Evolutionary conservation across 1,139 yeast species (phyloP).

Genomic region (Hyphopichia wangnamkhiaoensis): DNA sequence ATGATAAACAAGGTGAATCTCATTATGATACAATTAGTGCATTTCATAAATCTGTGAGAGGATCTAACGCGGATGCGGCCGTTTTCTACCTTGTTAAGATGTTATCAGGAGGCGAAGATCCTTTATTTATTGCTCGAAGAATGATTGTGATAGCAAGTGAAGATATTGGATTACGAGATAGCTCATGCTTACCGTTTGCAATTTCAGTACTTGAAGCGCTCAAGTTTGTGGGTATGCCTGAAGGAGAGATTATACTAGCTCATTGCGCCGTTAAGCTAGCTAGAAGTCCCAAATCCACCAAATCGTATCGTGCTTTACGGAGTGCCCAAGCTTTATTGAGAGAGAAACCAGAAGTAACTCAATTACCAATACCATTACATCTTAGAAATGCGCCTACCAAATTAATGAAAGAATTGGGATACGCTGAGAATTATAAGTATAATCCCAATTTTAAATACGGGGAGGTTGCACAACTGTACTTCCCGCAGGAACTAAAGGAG

Average conservation of each 20-base stretch:
- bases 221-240: conserved; percentile 95
- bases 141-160: conserved; percentile 94
- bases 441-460: conserved; percentile 82
- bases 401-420: conserved; percentile 86
- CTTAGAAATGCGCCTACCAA: conserved; percentile 91
- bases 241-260: conserved; percentile 85
- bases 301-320: conserved; percentile 77
- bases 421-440: conserved; percentile 81
- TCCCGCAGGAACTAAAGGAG: conserved; percentile 52
- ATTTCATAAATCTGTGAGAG: conserved; percentile 87
- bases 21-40: conserved; percentile 96
- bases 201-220: conserved; percentile 83
- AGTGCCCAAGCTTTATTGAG: conserved; percentile 58
- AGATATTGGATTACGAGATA: conserved; percentile 83
- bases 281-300: conserved; percentile 80
- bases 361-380: conserved; percentile 73
- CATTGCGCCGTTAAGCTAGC: conserved; percentile 92
- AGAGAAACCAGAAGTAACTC: conserved; percentile 63
- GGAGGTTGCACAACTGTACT: conserved; percentile 65
- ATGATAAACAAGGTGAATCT: conserved; percentile 86
- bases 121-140: conserved; percentile 84
- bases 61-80: conserved; percentile 87
- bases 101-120: conserved; percentile 93
- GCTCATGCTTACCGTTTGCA: conserved; percentile 82
- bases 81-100: conserved; percentile 81